Evolutionary conservation across 495 filamentous ascomycete species (phyloP), one percentile per base, ranked within the genome.

Genomic region (Penicillium malachiteum): DNA sequence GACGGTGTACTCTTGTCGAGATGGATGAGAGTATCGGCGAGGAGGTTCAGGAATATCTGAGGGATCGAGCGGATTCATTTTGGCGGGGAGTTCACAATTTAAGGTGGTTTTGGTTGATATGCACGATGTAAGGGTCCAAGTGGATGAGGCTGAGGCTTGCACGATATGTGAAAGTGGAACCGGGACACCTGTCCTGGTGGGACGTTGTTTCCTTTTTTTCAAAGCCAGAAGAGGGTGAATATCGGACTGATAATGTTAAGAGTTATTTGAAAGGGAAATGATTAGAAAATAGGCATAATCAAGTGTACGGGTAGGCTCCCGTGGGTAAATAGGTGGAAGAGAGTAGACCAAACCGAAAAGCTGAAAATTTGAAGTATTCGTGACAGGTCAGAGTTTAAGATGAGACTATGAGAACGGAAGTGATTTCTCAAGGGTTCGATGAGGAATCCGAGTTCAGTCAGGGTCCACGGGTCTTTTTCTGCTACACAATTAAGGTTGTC

Each of bases 1-100:
- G 40, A 84, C 78, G 44, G 75, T 85, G 47, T 78, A 81, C 54
- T 73, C 73, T n/a, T 73, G 52, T 32, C 66, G 71, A 3, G 55
- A 43, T 4, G 44, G 32, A 2, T 56, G 43, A 0, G 47, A 14
- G 44, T 61, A 64, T 26, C 52, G 52, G 46, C 60, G 63, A 14
- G 50, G 34, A 17, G 65, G 55, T 10, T 54, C 44, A 17, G 65
- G 55, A 14, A 55, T 58, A 32, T 58, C 54, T 16, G 41, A 34
- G 49, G 1, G 8, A 37, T 55, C 35, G 48, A 12, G 14, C 9
- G 16, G 18, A 32, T 46, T 31, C 43, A 46, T 46, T 46, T 30
- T 46, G 43, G 13, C 13, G 30, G 14, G 11, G 13, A 41, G 14
- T 18, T 21, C 11, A 34, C 6, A 34, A 16, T n/a, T 31, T 21